A percentile compares a stretch with the other conserved stretches of the same genome.
phyloP scores from a whole-genome alignment of 78 protist species.

The Cavenderia fasciculata region DNA sequence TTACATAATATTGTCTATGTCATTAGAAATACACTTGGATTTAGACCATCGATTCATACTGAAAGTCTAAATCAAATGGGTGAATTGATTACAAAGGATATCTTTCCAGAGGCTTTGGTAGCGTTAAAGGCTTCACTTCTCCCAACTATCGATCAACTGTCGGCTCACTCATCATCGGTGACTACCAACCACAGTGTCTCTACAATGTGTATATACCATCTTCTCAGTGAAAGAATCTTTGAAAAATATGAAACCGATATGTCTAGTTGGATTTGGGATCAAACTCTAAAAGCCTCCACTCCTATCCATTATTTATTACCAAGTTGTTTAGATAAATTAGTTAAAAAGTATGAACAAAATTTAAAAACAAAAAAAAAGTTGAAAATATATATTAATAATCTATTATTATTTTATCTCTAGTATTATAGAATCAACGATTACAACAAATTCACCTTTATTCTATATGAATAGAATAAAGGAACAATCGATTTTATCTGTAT shows the following conservation, averaged over 20 bases:
- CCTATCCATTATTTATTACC: conserved; percentile 61
- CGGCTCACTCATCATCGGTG: background rate
- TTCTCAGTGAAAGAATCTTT: conserved; percentile 54
- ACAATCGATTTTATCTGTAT: background rate
- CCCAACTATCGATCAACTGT: conserved; percentile 7
- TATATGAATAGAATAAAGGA: conserved; percentile 68
- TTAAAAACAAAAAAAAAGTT: background rate
- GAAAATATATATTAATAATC: too few species aligned
- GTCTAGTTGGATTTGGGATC: conserved; percentile 46
- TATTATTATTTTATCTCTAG: background rate
- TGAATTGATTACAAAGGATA: conserved; percentile 49
- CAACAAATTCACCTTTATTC: conserved; percentile 20
- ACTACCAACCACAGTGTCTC: background rate
- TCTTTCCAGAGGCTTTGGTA: conserved; percentile 55
- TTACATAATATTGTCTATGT: conserved; percentile 33
- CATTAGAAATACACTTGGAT: conserved; percentile 42
- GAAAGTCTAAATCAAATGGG: conserved; percentile 60
- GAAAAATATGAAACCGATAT: conserved; percentile 71
- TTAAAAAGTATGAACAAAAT: conserved; percentile 14
- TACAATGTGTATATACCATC: conserved; percentile 51
- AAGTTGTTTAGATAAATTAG: conserved; percentile 31
- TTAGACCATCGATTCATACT: conserved; percentile 66
- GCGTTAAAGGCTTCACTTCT: conserved; percentile 17
- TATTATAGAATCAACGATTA: conserved; percentile 47
- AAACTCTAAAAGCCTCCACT: conserved; percentile 24